Base-by-base conservation (phyloP, 2,329 filamentous ascomycete species). In the Emergomyces africanus region DNA sequence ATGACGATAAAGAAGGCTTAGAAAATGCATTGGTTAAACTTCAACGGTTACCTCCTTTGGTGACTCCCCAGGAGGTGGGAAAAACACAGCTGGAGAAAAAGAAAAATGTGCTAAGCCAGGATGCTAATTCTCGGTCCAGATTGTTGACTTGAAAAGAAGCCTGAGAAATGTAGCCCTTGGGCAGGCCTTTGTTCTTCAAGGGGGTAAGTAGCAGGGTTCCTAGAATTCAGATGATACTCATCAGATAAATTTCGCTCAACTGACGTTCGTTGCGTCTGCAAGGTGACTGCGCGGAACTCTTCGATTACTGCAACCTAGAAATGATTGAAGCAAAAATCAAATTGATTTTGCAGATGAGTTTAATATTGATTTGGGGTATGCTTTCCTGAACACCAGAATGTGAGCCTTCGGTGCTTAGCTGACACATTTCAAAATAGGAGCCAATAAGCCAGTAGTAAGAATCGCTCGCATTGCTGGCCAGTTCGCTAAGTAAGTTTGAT, bases 301-400 rank as follows among this genome's bases (percentile, higher is more conserved):
- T 99, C 69, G 90, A 94, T 73, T 99, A 99, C 78, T 99, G 94
- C 74, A 86, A 88, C 67, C 87, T 90, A 71, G 82, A 83, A 15
- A 87, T 88, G 64, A 96, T 99, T 66, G 90, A 97, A 75, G 87
- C 89, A 63, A 99, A 97, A 79, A 90, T 97, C 74, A 97, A 97
- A 77, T 83, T 99, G 30, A 81, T 99, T 35, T 78, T 99, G 61
- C 94, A 99, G 76, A 97, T 99, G 92, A 95, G 89, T 64, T 77
- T 99, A 66, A 89, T 99, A 0, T 80, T 99, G 61, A 91, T 97
- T 71, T 96, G 91, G 87, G 94, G 73, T 75, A 67, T 42, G 89
- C 44, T 37, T 37, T n/a, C n/a, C 65, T 81, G 80, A 61, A 79
- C 39, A 46, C n/a, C 18, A 60, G 15, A 15, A 28, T 14, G 15